Conservation (phyloP, 169 alveolate genomes). For the Cryptosporidium ubiquitum region DNA sequence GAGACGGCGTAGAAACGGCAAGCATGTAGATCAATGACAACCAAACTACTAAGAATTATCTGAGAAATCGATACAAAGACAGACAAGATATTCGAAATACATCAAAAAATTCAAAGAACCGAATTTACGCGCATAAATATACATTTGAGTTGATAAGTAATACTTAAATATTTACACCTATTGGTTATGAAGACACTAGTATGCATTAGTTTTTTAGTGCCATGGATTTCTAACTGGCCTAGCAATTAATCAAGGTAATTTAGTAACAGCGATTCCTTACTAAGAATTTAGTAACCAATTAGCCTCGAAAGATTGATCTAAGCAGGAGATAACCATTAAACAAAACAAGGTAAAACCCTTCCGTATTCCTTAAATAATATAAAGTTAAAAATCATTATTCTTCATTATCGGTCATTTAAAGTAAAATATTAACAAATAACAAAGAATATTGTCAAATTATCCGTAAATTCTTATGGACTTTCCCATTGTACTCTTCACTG, state of each 20-base stretch:
- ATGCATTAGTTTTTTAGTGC: background rate
- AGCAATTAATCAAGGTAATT: background rate
- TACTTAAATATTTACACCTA: background rate
- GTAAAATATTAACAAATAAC: background rate
- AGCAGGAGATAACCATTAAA: background rate
- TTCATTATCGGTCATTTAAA: background rate
- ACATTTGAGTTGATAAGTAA: background rate
- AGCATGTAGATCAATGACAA: background rate
- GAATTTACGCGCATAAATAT: background rate
- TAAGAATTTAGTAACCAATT: background rate
- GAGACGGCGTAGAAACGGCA: background rate
- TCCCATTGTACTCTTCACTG: constrained; percentile 99
- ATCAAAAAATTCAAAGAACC: too few species aligned
- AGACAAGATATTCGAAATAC: too few species aligned
- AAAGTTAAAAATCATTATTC: background rate
- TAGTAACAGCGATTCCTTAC: background rate
- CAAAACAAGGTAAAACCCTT: background rate
- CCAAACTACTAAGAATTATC: too few species aligned
- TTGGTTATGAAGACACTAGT: background rate
- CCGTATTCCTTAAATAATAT: constrained; percentile 7
- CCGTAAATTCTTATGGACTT: constrained; percentile 96
- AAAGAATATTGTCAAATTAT: constrained; percentile 75
- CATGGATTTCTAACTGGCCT: background rate
- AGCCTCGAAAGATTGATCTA: background rate
- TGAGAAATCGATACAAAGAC: background rate